These are phyloP conservation scores for Globisporangium paddicum DNA, from an alignment of 352 stramenopile species.

Conservation along the genomic window DNA sequence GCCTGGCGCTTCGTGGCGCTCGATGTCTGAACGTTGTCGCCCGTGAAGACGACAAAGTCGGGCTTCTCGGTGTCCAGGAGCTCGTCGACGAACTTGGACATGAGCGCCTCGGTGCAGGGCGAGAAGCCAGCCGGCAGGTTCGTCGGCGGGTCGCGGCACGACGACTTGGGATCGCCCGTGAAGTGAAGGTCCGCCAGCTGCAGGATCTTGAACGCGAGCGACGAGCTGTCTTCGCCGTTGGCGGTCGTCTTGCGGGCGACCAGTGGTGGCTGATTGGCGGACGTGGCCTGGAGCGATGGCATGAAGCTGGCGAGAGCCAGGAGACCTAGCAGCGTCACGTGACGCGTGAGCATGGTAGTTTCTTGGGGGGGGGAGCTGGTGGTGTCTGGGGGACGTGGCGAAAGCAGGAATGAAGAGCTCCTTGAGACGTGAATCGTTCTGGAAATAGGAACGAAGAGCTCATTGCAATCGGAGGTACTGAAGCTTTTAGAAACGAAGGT, in stretches of 20 bases:
- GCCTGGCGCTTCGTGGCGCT: conserved; percentile 17
- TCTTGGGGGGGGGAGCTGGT: no score
- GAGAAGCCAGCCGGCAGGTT: conserved; percentile 11
- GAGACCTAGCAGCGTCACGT: no score
- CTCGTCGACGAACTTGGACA: conserved; percentile 43
- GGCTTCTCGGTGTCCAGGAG: conserved; percentile 53
- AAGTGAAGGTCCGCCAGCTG: conserved; percentile 69
- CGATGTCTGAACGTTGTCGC: conserved; percentile 51
- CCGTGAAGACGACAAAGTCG: conserved; percentile 62
- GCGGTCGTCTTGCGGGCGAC: neutral
- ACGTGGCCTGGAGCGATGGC: no score
- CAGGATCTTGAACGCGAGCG: conserved; percentile 53
- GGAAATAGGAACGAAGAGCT: no score
- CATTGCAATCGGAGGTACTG: no score
- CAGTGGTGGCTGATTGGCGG: neutral
- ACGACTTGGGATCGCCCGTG: conserved; percentile 29
- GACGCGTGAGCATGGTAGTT: no score
- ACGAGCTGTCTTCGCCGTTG: neutral
- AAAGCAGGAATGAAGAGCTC: no score
- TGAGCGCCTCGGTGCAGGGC: conserved; percentile 41
- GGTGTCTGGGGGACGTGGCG: no score
- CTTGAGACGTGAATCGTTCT: no score
- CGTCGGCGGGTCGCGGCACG: conserved; percentile 25
- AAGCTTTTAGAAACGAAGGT: no score
- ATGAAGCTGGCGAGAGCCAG: no score